Percentiles rank a stretch among this genome's conserved stretches.
phyloP scores from a whole-genome alignment of 495 filamentous ascomycete genomes.

The Xylaria cubensis region DNA sequence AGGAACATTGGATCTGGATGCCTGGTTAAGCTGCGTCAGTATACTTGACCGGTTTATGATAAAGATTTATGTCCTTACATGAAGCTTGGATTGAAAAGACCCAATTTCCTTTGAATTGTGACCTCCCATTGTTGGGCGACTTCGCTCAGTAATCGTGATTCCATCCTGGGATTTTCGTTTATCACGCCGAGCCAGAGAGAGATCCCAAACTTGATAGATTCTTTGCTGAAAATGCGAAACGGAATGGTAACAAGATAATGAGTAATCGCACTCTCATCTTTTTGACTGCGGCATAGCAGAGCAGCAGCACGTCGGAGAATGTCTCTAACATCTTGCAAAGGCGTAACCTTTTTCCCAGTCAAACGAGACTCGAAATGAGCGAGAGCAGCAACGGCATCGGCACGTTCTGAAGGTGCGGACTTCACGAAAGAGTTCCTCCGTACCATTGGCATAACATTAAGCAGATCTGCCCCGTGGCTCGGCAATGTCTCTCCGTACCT shows the following conservation, averaged over 20 bases:
- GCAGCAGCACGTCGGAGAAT: constrained; percentile 82
- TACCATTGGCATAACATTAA: constrained; percentile 61
- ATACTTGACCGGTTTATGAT: constrained; percentile 13
- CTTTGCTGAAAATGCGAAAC: constrained; percentile 90
- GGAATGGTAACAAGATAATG: constrained; percentile 89
- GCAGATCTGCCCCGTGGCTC: constrained; percentile 67
- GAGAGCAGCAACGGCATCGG: constrained; percentile 65
- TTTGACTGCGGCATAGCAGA: constrained; percentile 76
- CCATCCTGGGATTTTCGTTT: constrained; percentile 90
- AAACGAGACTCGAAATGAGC: constrained; percentile 72
- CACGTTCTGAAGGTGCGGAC: constrained; percentile 52
- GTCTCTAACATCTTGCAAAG: constrained; percentile 79
- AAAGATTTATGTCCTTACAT: constrained; percentile 47
- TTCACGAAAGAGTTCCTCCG: constrained; percentile 50
- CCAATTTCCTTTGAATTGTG: constrained; percentile 73
- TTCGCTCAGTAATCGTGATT: constrained; percentile 80
- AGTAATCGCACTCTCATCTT: constrained; percentile 75
- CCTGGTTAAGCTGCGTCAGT: constrained; percentile 49
- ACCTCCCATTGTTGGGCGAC: constrained; percentile 87
- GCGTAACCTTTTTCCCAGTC: constrained; percentile 66
- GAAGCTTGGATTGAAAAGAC: constrained; percentile 80
- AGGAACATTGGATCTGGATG: constrained; percentile 87
- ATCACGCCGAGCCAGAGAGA: constrained; percentile 96
- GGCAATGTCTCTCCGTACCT: constrained; percentile 75
- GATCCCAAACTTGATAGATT: constrained; percentile 92